phyloP scores from a whole-genome alignment of 768 basidiomycete species.

The Hemileccinum impolitum region DNA sequence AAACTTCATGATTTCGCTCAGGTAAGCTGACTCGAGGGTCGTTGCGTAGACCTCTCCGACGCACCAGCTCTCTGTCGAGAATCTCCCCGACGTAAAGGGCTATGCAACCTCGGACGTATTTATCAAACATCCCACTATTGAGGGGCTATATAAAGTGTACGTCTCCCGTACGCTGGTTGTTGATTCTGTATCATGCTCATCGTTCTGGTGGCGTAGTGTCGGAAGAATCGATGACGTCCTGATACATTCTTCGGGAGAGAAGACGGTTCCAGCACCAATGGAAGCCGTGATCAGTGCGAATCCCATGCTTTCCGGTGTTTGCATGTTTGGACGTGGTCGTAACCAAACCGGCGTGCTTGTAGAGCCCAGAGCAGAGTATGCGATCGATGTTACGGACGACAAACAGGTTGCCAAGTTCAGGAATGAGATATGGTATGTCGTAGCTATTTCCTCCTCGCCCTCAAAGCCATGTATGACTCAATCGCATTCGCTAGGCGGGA shows the following conservation, averaged over 20 bases:
- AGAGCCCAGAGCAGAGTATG: conserved; percentile 31
- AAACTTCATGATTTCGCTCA: background rate
- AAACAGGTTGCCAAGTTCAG: conserved; percentile 29
- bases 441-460: background rate
- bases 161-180: background rate
- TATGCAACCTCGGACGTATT: conserved; percentile 46
- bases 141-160: conserved; percentile 43
- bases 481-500: conserved; percentile 24
- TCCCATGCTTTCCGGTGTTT: conserved; percentile 26
- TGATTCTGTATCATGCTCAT: background rate
- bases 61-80: conserved; percentile 31
- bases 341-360: conserved; percentile 29
- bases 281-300: conserved; percentile 24
- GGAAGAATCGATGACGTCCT: conserved; percentile 37
- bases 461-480: background rate
- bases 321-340: conserved; percentile 41
- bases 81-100: conserved; percentile 36
- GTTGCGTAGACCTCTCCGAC: conserved; percentile 23
- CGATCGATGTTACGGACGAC: conserved; percentile 31
- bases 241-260: conserved; percentile 32
- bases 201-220: conserved; percentile 26
- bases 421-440: conserved; percentile 37
- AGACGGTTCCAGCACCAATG: conserved; percentile 34
- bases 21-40: background rate
- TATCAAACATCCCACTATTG: conserved; percentile 40